Evolutionary conservation across 345 rosid species (phyloP).

Genomic region (Lumnitzera littorea): DNA sequence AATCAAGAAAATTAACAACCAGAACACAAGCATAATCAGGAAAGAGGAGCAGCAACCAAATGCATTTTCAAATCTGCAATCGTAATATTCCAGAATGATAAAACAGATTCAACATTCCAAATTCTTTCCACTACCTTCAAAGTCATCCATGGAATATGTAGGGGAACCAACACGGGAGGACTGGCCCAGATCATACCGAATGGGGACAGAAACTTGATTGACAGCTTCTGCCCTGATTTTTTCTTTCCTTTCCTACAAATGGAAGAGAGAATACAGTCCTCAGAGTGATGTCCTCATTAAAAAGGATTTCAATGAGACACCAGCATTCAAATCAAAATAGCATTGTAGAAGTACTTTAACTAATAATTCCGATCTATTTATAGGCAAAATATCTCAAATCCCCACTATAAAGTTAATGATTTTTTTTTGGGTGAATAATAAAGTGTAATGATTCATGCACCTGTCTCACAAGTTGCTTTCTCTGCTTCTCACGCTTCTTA

Average conservation of each 20-base stretch:
- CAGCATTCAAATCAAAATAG: neutral
- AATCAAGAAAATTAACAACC: neutral
- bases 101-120: neutral
- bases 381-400: neutral
- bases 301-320: neutral
- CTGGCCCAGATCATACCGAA: constrained; percentile 31
- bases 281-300: neutral
- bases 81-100: neutral
- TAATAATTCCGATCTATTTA: neutral
- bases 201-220: constrained; percentile 37
- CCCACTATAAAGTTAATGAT: neutral
- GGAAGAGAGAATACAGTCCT: constrained; percentile 15
- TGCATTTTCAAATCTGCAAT: neutral
- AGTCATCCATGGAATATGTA: constrained; percentile 72
- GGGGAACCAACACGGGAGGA: constrained; percentile 37
- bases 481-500: constrained; percentile 70
- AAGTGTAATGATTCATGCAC: constrained; percentile 21
- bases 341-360: neutral
- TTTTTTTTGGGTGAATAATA: too few species aligned
- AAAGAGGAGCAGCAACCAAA: too few species aligned
- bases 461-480: constrained; percentile 75
- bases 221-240: constrained; percentile 80
- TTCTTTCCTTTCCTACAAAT: constrained; percentile 59
- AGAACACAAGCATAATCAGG: neutral
- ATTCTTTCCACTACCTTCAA: constrained; percentile 46